Base-by-base conservation (phyloP, 2,329 filamentous ascomycete genomes). In the Penicillium sp. region DNA sequence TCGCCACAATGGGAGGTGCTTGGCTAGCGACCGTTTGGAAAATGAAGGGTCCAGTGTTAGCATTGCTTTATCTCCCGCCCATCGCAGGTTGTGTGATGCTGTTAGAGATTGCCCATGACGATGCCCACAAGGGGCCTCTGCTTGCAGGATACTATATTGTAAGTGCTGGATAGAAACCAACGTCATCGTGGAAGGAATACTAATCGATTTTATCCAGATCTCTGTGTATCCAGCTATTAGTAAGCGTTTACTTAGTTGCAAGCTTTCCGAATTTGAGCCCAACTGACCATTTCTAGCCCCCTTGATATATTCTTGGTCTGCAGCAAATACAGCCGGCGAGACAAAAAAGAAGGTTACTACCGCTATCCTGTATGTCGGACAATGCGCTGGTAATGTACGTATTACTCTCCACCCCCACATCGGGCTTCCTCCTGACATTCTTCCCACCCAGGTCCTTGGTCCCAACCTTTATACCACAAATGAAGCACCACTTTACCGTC, bases 281-380 rank as follows among this genome's bases (percentile, higher is more conserved):
- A 39, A 62, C 58, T 64, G 7, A 66, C 37, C 10, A 20, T 66
- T 0, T 55, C 66, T 9, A 80, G 79, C 85, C 3, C 85, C 87
- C 38, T 81, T 85, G 52, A 90, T 86, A 63, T 88, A 90, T 65
- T 88, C 85, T 60, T 90, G 86, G 69, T 90, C 88, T 18, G 85
- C 82, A 0, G 82, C 74, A 39, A 85, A 78, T 40, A 78, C 86
- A 0, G 86, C 82, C 0, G 86, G 87, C 1, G 85, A 89, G 65
- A 89, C 86, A 0, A 89, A 89, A 72, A 83, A 84, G 60, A 89
- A 88, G 65, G 81, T 82, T 10, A 86, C 82, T 0, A 88, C 85
- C 0, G 85, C 81, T 13, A 77, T 87, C 7, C 75, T 89, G 1
- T 86, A 89, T 63, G 79, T 89, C 45, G 85, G 85, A 5, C 82